Base-by-base conservation (phyloP, 768 basidiomycete genomes). In the Serendipita sp. region DNA sequence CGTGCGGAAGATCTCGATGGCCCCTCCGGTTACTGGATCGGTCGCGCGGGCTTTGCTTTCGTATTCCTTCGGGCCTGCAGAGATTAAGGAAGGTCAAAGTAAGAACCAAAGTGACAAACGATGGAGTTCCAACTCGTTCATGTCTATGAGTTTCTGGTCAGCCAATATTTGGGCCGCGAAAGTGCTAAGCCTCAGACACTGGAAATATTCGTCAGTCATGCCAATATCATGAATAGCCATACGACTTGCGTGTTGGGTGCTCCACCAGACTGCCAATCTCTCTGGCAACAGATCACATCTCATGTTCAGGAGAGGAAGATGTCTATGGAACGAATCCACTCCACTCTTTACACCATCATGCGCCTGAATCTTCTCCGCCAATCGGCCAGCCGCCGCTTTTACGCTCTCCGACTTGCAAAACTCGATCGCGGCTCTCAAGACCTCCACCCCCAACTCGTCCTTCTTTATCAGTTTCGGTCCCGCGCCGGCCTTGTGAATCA, bases 281-380 rank as follows among this genome's bases (percentile, higher is more conserved):
- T 74, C 72, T 0, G 81, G 76, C 62, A 80, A 79, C 58, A 85
- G 68, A 69, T 84, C 82, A 67, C 83, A 86, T 68, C 81, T 73
- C 83, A 85, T 84, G 67, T 82, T 82, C 34, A 81, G 68, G 48
- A 85, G 69, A 0, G 83, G 83, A 16, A 85, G 72, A 69, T 84
- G 83, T 46, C 73, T 73, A 69, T 85, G 82, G 69, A 84, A 83
- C 43, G 78, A 79, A 23, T 80, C 79, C 2, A 80, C 79, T 8
- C 81, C 82, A 34, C 67, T 70, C 31, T 67, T 66, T 0, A 78
- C 75, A 3, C 82, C 82, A 52, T 81, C 73, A 64, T 37, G 60
- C 16, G 36, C 67, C 18, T 73, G 71, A 52, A 85, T 86, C 68
- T 76, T 72, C 37, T 80, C 75, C 0, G 80, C 80, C 75, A 85